Evolutionary conservation across 805 yeast species (phyloP), one percentile per base, ranked within the genome.

Genomic region (Pichia rugopelliculosa): DNA sequence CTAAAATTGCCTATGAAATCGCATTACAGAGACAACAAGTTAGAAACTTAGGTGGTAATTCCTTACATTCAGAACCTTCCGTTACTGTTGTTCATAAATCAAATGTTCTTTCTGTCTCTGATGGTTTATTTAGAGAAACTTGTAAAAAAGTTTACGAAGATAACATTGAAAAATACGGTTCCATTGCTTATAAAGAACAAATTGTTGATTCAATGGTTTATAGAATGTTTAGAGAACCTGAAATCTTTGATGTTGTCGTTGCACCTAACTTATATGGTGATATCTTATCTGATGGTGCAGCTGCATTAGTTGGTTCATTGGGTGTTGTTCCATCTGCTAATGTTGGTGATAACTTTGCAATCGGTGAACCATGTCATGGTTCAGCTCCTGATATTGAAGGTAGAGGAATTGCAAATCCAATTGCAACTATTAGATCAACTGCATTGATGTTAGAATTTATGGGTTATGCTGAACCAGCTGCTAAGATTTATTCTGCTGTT

Each of bases 331-430:
- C 99, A 61, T 84, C 95, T 46, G 98, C 98, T 52, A 93, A 93
- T 63, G 99, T 93, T 54, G 99, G 99, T 61, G 96, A 89, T 65
- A 71, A 76, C 65, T 91, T 93, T 64, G 97, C 95, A 54, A 88
- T 93, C 64, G 99, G 99, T 66, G 99, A 93, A 73, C 99, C 99
- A 64, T 90, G 97, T 66, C 99, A 93, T 71, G 99, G 99, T 53
- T 87, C 96, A 48, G 99, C 99, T 47, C 99, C 99, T 48, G 99
- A 93, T 68, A 93, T 93, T 57, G 96, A 90, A 66, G 99, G 99
- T 59, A 82, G 77, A 69, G 93, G 93, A 60, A 87, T 88, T 59
- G 79, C 96, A 45, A 91, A 91, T 77, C 99, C 99, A 56, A 82
- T 93, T 61, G 99, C 99, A 48, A 93, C 99, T 44, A 91, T 93